phyloP scores from a whole-genome alignment of 2,329 filamentous ascomycete genomes.

The Fusarium scirpi region DNA sequence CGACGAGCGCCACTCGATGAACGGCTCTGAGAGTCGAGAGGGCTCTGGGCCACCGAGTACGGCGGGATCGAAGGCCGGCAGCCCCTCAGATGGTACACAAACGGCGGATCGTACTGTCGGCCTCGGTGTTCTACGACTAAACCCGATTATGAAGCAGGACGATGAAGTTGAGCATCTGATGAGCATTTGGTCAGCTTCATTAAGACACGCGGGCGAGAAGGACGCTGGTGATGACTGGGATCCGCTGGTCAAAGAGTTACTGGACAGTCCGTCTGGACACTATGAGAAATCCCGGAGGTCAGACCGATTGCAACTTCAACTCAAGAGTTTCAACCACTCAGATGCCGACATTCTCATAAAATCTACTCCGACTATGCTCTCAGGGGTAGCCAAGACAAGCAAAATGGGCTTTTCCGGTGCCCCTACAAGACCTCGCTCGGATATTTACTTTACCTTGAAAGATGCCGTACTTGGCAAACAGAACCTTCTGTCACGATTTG shows the following conservation, averaged over 20 bases:
- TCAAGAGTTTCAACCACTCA: conserved; percentile 80
- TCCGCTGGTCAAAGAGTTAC: conserved; percentile 77
- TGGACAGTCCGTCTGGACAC: conserved; percentile 77
- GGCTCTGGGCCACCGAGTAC: conserved; percentile 64
- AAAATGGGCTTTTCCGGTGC: conserved; percentile 96
- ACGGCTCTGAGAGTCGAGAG: conserved; percentile 58
- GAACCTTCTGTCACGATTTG: conserved; percentile 73
- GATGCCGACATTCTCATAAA: conserved; percentile 87
- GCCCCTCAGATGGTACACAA: conserved; percentile 43
- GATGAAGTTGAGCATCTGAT: conserved; percentile 82
- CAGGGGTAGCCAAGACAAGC: conserved; percentile 81
- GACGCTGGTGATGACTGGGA: conserved; percentile 77
- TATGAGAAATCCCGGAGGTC: conserved; percentile 79
- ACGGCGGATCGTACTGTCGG: conserved; percentile 72
- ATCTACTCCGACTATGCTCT: conserved; percentile 86
- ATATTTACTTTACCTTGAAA: conserved; percentile 91
- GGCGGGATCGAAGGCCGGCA: conserved; percentile 61
- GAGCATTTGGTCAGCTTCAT: conserved; percentile 78
- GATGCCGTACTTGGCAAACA: conserved; percentile 84
- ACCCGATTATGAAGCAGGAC: conserved; percentile 76
- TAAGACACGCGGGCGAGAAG: conserved; percentile 66
- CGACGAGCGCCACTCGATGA: conserved; percentile 55
- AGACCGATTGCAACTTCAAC: conserved; percentile 81
- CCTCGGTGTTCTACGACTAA: conserved; percentile 81
- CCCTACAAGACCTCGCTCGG: conserved; percentile 86